Evolutionary conservation across 1,139 yeast species (phyloP).

Genomic region (Arxiozyma slooffiae): DNA sequence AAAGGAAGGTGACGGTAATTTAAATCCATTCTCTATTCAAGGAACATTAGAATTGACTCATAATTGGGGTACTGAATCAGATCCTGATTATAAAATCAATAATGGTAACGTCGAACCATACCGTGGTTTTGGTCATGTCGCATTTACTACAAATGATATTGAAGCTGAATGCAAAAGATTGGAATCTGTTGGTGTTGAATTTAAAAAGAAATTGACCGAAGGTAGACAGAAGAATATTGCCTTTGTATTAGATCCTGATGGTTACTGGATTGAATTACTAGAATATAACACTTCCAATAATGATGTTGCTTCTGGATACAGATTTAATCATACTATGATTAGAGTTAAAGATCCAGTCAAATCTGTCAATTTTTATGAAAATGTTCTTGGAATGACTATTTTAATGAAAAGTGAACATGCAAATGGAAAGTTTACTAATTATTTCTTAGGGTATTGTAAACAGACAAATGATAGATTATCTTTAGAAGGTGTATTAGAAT

Average conservation of each 20-base stretch:
- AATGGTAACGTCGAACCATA: constrained; percentile 78
- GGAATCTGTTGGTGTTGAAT: constrained; percentile 50
- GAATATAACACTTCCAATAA: constrained; percentile 37
- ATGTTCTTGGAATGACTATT: constrained; percentile 71
- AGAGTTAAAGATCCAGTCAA: constrained; percentile 76
- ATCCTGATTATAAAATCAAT: constrained; percentile 48
- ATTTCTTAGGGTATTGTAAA: background rate
- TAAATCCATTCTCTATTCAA: constrained; percentile 39
- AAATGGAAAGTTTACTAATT: constrained; percentile 50
- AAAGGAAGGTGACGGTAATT: constrained; percentile 39
- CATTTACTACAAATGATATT: constrained; percentile 77
- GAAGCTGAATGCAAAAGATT: constrained; percentile 49
- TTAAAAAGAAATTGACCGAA: constrained; percentile 74
- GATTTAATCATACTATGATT: constrained; percentile 86
- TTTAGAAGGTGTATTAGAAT: background rate
- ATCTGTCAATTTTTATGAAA: constrained; percentile 67
- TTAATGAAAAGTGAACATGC: constrained; percentile 47
- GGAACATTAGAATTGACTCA: constrained; percentile 84
- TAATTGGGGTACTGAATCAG: constrained; percentile 63
- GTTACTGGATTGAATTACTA: constrained; percentile 91
- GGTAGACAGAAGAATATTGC: constrained; percentile 93
- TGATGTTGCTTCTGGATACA: constrained; percentile 39
- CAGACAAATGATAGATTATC: background rate
- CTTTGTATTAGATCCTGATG: constrained; percentile 89
- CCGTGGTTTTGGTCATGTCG: constrained; percentile 91